phyloP scores from a whole-genome alignment of 2,329 filamentous ascomycete genomes.

The Ascochyta fabae region DNA sequence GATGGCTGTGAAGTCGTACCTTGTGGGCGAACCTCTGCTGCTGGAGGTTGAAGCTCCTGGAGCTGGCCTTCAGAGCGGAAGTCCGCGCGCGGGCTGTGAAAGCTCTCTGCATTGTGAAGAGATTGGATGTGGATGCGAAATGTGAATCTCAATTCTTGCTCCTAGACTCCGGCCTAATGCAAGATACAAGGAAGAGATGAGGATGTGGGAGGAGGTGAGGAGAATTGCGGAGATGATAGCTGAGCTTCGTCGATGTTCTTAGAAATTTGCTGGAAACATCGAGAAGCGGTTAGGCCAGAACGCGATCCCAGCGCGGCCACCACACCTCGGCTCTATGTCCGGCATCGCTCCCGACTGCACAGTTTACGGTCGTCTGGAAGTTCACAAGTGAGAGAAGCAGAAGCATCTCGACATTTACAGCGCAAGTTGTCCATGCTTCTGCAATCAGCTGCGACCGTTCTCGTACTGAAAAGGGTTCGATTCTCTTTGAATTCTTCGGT shows the following conservation, averaged over 20 bases:
- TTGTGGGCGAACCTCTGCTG: constrained; percentile 98
- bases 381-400: too few relatives aligned
- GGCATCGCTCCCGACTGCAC: constrained; percentile 7
- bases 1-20: constrained; percentile 60
- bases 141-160: constrained; percentile 39
- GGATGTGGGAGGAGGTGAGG: constrained; percentile 22
- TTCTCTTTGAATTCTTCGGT: not conserved
- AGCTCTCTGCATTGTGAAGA: constrained; percentile 87
- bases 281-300: constrained; percentile 23
- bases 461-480: too few relatives aligned
- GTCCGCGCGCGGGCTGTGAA: constrained; percentile 81
- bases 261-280: constrained; percentile 30
- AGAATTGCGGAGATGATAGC: constrained; percentile 30
- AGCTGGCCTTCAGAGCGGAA: constrained; percentile 74
- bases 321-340: constrained; percentile 15
- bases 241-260: constrained; percentile 21
- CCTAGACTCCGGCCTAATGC: constrained; percentile 47
- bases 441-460: too few relatives aligned
- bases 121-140: constrained; percentile 28
- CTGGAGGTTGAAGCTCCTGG: constrained; percentile 71
- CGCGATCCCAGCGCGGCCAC: constrained; percentile 13
- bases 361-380: not conserved
- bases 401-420: too few relatives aligned
- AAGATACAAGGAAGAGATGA: constrained; percentile 41
- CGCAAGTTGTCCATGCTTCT: too few relatives aligned